These are phyloP conservation scores for Colletotrichum spaethianum DNA, from an alignment of 2,329 filamentous ascomycete species.

Conservation along the genomic window DNA sequence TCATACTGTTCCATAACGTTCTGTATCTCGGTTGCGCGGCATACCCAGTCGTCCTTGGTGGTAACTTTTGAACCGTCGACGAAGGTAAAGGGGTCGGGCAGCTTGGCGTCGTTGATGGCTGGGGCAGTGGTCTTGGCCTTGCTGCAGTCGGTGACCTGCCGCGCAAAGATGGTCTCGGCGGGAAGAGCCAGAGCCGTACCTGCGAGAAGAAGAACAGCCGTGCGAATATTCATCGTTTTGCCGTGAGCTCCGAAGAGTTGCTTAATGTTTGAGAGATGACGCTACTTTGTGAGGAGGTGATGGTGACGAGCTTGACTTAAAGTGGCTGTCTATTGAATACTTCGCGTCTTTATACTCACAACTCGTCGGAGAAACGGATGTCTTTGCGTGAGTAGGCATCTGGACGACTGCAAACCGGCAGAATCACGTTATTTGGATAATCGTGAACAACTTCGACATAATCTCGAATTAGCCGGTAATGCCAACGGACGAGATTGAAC, in stretches of 20 bases:
- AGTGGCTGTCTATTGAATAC: not conserved
- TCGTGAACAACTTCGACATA: not conserved
- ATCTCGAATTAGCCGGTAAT: slow-evolving; percentile 7
- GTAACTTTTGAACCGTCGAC: slow-evolving; percentile 58
- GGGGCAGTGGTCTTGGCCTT: slow-evolving; percentile 52
- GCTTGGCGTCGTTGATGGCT: slow-evolving; percentile 53
- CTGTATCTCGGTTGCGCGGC: slow-evolving; percentile 64
- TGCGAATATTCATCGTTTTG: slow-evolving; percentile 1
- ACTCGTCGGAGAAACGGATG: slow-evolving; percentile 9
- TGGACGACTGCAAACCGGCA: too few species aligned
- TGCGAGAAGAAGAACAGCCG: slow-evolving; percentile 45
- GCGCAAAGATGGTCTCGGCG: slow-evolving; percentile 53
- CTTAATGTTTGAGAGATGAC: not conserved
- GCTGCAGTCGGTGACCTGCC: slow-evolving; percentile 54
- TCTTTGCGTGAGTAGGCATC: not conserved
- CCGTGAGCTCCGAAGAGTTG: not conserved
- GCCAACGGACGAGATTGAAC: not conserved
- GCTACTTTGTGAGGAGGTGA: not conserved
- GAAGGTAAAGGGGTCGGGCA: slow-evolving; percentile 65
- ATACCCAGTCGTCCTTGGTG: slow-evolving; percentile 62
- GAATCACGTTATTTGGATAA: slow-evolving; percentile 3
- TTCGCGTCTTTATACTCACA: not conserved
- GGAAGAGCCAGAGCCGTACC: slow-evolving; percentile 53
- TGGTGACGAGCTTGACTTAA: not conserved
- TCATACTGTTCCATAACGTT: slow-evolving; percentile 65